Evolutionary conservation across 345 rosid species (phyloP).

Genomic region (Salix dunnii): DNA sequence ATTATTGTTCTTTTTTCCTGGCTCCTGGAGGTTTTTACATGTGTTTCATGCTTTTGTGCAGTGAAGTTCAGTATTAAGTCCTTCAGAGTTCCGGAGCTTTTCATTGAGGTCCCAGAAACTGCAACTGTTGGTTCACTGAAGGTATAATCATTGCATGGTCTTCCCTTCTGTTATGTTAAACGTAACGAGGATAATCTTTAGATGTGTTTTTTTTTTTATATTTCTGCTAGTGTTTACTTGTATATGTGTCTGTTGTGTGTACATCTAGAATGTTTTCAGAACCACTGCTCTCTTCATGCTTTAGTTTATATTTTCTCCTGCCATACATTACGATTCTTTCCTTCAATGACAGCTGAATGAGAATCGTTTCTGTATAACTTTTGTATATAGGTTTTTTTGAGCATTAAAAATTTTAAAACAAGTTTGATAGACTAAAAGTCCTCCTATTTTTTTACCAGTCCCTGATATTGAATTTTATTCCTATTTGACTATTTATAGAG

Average conservation of each 20-base stretch:
- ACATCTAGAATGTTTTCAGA: background rate
- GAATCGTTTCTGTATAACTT: background rate
- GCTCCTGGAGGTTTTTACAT: conserved; percentile 25
- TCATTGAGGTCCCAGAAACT: conserved; percentile 78
- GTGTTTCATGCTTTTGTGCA: conserved; percentile 38
- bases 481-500: conserved; percentile 40
- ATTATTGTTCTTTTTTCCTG: conserved; percentile 5
- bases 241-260: background rate
- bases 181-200: background rate
- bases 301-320: background rate
- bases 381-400: background rate
- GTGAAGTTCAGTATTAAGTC: conserved; percentile 92
- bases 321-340: background rate
- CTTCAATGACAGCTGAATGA: background rate
- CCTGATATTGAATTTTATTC: conserved; percentile 9
- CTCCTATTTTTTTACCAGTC: background rate
- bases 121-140: conserved; percentile 81
- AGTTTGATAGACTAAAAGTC: background rate
- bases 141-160: conserved; percentile 38
- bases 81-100: conserved; percentile 81
- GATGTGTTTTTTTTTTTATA: background rate
- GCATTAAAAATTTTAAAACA: background rate
- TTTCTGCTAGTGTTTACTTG: background rate
- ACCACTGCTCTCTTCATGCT: background rate
- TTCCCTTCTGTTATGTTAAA: background rate